A percentile compares a stretch with the other conserved stretches of the same genome.
phyloP scores from a whole-genome alignment of 495 filamentous ascomycete genomes.

The Ramalina intermedia region DNA sequence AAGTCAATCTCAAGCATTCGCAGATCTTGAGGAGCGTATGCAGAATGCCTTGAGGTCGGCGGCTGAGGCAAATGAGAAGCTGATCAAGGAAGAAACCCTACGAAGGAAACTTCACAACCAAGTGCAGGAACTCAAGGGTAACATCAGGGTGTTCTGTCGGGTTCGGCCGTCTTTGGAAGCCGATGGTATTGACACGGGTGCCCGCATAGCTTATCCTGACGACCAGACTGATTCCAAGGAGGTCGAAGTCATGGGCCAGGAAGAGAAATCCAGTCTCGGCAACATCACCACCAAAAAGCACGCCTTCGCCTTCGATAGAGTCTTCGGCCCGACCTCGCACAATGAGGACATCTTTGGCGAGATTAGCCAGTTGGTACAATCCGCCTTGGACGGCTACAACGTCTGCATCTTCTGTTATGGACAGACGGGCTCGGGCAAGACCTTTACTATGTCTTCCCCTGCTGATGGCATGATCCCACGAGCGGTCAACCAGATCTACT shows the following conservation, averaged over 20 bases:
- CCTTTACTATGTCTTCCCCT: constrained; percentile 79
- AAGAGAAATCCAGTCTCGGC: constrained; percentile 74
- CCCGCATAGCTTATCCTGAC: constrained; percentile 67
- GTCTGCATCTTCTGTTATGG: constrained; percentile 99
- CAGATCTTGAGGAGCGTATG: constrained; percentile 58
- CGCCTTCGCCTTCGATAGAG: constrained; percentile 83
- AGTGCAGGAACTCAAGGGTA: constrained; percentile 96
- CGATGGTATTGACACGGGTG: constrained; percentile 42
- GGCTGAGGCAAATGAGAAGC: constrained; percentile 58
- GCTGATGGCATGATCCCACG: constrained; percentile 90
- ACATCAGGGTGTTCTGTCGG: constrained; percentile 95
- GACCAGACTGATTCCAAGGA: constrained; percentile 63
- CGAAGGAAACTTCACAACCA: constrained; percentile 91
- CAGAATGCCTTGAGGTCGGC: constrained; percentile 59
- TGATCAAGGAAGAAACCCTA: constrained; percentile 82
- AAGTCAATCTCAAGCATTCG: constrained; percentile 67
- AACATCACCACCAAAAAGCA: constrained; percentile 58
- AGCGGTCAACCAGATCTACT: constrained; percentile 84
- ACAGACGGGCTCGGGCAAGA: constrained; percentile 94
- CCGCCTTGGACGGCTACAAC: constrained; percentile 92
- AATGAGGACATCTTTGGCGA: constrained; percentile 91
- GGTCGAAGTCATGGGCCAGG: constrained; percentile 66
- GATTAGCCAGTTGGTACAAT: constrained; percentile 94
- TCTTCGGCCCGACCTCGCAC: constrained; percentile 62
- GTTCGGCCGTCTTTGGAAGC: constrained; percentile 64